Percentiles rank a stretch among this genome's conserved stretches.
These are phyloP conservation scores for Solanum hybrid DNA, from an alignment of 305 asterid genomes.

Conservation along the genomic window DNA sequence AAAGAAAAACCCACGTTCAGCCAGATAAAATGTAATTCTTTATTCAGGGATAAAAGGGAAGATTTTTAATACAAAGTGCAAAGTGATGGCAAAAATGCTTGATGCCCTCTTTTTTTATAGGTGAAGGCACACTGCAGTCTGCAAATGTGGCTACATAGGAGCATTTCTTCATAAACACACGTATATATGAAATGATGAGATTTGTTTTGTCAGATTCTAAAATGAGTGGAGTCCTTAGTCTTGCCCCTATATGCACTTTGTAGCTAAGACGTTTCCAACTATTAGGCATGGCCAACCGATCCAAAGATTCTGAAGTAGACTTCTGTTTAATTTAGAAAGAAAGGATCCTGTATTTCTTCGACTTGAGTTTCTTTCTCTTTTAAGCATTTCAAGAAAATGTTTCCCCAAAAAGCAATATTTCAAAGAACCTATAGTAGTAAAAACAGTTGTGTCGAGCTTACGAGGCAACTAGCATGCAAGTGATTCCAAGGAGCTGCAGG, in stretches of 20 bases:
- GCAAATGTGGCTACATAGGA: background rate
- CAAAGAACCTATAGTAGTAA: background rate
- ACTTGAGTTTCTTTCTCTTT: background rate
- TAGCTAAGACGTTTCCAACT: background rate
- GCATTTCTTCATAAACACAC: background rate
- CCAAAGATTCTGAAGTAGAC: background rate
- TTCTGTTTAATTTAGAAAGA: background rate
- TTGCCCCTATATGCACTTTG: background rate
- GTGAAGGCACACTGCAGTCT: background rate
- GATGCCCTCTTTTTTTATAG: background rate
- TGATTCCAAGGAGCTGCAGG: conserved; percentile 69
- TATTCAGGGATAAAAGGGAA: background rate
- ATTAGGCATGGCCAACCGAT: background rate
- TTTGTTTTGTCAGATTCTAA: background rate
- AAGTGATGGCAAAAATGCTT: background rate
- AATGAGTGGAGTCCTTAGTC: background rate
- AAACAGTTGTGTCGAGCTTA: conserved; percentile 24
- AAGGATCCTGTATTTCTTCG: background rate
- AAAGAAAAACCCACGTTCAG: conserved; percentile 4
- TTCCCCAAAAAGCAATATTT: background rate
- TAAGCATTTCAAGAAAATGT: background rate
- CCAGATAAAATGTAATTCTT: background rate
- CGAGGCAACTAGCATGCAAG: conserved; percentile 87
- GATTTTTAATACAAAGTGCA: background rate
- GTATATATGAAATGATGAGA: background rate